Conservation (phyloP, 306 rosid species). For the Benincasa hispida region DNA sequence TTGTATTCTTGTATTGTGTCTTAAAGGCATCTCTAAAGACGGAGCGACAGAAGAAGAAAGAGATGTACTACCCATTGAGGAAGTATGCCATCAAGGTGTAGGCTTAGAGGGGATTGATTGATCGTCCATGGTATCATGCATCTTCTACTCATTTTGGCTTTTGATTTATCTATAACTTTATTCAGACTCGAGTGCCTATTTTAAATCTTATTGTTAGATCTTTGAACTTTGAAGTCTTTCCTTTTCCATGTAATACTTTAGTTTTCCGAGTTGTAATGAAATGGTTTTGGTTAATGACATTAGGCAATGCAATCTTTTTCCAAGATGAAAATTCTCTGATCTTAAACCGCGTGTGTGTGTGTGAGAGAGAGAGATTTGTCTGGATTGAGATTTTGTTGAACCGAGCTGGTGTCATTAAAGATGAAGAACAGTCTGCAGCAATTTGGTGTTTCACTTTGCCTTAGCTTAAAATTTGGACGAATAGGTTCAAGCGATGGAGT, state of each 20-base stretch:
- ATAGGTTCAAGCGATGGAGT: not conserved
- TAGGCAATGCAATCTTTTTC: not conserved
- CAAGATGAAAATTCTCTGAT: not conserved
- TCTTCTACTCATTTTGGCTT: conserved; percentile 13
- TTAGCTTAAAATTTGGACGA: not conserved
- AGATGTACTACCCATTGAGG: conserved; percentile 63
- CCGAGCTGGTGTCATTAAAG: too few relatives aligned
- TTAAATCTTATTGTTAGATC: not conserved
- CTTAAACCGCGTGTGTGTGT: not conserved
- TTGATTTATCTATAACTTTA: conserved; percentile 4
- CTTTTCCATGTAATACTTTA: not conserved
- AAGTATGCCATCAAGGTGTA: conserved; percentile 89
- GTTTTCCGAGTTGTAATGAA: not conserved
- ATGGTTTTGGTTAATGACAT: not conserved
- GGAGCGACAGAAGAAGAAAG: conserved; percentile 69
- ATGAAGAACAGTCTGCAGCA: not conserved
- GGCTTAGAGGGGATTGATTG: conserved; percentile 10
- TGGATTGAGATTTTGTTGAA: not conserved
- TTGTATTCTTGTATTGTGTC: not conserved
- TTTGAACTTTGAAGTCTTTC: not conserved
- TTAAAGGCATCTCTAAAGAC: conserved; percentile 70
- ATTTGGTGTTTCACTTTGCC: too few relatives aligned
- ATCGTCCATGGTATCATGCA: not conserved
- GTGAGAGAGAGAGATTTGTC: not conserved
- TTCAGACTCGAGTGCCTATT: conserved; percentile 7